Evolutionary conservation across 768 basidiomycete species (phyloP).

Genomic region (Termitomyces sp.): DNA sequence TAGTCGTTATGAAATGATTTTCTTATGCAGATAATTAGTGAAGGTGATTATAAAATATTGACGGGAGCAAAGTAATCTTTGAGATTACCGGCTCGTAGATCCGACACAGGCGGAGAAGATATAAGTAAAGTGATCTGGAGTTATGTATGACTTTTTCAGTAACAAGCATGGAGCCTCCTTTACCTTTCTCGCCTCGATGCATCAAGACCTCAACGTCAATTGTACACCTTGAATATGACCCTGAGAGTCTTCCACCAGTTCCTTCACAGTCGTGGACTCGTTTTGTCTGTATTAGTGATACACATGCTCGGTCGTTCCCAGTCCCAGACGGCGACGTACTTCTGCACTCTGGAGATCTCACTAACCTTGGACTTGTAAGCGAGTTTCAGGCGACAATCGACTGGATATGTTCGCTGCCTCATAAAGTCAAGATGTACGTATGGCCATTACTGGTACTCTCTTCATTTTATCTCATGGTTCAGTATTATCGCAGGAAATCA

Average conservation of each 20-base stretch:
- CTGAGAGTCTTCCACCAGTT: slow-evolving; percentile 21
- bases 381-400: slow-evolving; percentile 47
- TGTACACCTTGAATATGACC: slow-evolving; percentile 34
- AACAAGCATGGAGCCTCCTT: neutral
- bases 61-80: too few relatives aligned
- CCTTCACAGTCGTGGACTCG: slow-evolving; percentile 44
- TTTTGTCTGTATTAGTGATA: slow-evolving; percentile 59
- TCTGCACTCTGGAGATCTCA: slow-evolving; percentile 62
- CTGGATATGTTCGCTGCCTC: slow-evolving; percentile 55
- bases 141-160: neutral
- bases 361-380: slow-evolving; percentile 37
- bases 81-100: neutral
- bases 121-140: too few relatives aligned
- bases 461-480: neutral
- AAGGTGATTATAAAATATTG: too few relatives aligned
- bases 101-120: neutral
- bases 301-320: slow-evolving; percentile 37
- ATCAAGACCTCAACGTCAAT: slow-evolving; percentile 22
- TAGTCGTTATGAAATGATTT: too few relatives aligned
- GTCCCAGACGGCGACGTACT: slow-evolving; percentile 64
- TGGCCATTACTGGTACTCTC: neutral
- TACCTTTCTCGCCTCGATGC: slow-evolving; percentile 4
- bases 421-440: slow-evolving; percentile 54
- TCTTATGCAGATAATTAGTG: too few relatives aligned
- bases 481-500: slow-evolving; percentile 65